Evolutionary conservation across 192 early-diverging fungal genomes (phyloP), one percentile per base, ranked within the genome.

Genomic region (Lunasporangiospora selenospora): DNA sequence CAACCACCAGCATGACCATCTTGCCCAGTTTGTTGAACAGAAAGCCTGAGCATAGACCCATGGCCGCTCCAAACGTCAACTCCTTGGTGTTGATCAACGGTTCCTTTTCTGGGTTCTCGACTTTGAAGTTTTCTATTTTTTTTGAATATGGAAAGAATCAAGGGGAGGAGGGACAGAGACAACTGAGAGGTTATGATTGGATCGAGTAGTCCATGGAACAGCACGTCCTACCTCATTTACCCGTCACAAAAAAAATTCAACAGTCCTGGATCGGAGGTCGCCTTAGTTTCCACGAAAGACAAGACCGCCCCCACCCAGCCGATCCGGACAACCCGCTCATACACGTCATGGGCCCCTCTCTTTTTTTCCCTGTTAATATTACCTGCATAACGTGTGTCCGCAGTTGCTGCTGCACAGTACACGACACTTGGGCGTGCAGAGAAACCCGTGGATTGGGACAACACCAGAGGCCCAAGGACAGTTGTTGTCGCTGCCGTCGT

Each of bases 21-120:
- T 81, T 80, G 23, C 82, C 80, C 1, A 83, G 52, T 27, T 83
- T 83, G 51, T 83, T 83, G 26, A 79, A 51, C 43, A 83, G 52
- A 26, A 59, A 83, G 3, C 82, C 82, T 11, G 82, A 76, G 41
- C 82, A 81, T 6, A 83, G 40, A 31, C 82, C 82, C 50, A 83
- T 64, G 19, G 69, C 59, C 19, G 56, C 57, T 15, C 82, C 82
- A 62, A 83, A 83, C 5, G 77, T 65, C 19, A 83, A 31, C 46
- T 83, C 82, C 16, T 67, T 73, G 12, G 48, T 62, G 46, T 75
- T 63, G 31, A 79, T 46, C 37, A 75, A 30, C 0, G 81, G 54
- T 9, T 77, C 69, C 15, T 67, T 53, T 43, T 19, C 5, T n/a
- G 41, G 5, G 41, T 38, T 38, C 15, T 38, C 37, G 37, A 38